Conservation (phyloP, 2,329 filamentous ascomycete species). For the Cyphellophora europaea region DNA sequence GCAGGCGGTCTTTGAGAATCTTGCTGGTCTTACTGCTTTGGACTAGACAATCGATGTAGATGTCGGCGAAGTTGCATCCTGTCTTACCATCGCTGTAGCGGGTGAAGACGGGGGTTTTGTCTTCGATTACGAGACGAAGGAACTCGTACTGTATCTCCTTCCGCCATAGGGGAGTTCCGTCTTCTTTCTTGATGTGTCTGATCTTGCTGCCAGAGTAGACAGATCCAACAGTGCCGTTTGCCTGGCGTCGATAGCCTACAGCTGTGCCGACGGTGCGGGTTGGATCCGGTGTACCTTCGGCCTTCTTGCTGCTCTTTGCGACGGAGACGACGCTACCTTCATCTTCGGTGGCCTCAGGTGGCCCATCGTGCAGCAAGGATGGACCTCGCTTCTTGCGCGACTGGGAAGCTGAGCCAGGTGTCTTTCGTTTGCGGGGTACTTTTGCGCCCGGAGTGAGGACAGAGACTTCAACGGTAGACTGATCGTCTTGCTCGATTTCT, state of each 20-base stretch:
- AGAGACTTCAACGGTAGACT: constrained; percentile 5
- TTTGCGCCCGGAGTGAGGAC: neutral
- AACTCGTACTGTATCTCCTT: constrained; percentile 61
- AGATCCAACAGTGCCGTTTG: constrained; percentile 56
- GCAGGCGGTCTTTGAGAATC: constrained; percentile 90
- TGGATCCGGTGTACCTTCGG: constrained; percentile 15
- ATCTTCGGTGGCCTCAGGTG: constrained; percentile 17
- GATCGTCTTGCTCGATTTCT: neutral
- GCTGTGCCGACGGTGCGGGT: constrained; percentile 19
- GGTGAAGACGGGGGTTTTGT: constrained; percentile 64
- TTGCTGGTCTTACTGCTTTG: constrained; percentile 99
- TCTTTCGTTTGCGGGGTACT: neutral
- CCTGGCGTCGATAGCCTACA: constrained; percentile 48
- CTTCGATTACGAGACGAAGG: constrained; percentile 52
- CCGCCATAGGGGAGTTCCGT: constrained; percentile 57
- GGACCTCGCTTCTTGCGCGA: constrained; percentile 14
- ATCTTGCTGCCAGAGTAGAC: constrained; percentile 62
- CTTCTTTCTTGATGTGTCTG: constrained; percentile 57
- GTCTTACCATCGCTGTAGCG: constrained; percentile 72
- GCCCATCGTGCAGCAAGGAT: constrained; percentile 16
- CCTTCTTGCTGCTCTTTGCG: constrained; percentile 14
- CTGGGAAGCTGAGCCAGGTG: constrained; percentile 3
- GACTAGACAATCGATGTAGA: constrained; percentile 98
- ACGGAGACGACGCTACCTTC: constrained; percentile 14
- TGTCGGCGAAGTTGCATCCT: constrained; percentile 72